Percentiles rank a stretch among this genome's conserved stretches.
phyloP scores from a whole-genome alignment of 1,284 basidiomycete species.

The Athelia psychrophila region DNA sequence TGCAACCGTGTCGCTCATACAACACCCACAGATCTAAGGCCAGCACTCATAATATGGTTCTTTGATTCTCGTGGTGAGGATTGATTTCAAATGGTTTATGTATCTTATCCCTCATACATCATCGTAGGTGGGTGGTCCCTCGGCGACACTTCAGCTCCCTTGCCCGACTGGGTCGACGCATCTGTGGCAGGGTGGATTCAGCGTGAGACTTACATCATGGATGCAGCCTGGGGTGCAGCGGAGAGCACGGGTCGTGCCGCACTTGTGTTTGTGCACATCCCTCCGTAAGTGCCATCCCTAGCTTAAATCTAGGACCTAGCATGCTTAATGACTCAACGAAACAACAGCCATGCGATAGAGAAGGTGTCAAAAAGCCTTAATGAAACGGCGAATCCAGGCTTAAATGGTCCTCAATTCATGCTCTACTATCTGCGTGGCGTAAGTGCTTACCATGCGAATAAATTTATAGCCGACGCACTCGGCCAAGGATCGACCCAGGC shows the following conservation, averaged over 20 bases:
- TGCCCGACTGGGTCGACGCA: constrained; percentile 67
- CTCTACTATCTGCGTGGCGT: constrained; percentile 5
- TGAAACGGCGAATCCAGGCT: constrained; percentile 50
- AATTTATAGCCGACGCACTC: too few relatives aligned
- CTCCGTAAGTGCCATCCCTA: constrained; percentile 38
- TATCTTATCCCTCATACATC: background rate
- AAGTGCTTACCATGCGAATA: too few relatives aligned
- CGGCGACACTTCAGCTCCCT: constrained; percentile 35
- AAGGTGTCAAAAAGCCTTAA: constrained; percentile 47
- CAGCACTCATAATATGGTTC: constrained; percentile 63
- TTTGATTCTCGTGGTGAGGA: constrained; percentile 57
- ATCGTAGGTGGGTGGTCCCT: constrained; percentile 37
- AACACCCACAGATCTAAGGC: constrained; percentile 35
- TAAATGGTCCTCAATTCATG: constrained; percentile 45
- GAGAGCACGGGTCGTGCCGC: constrained; percentile 46
- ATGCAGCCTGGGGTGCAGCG: constrained; percentile 49
- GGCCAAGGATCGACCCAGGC: too few relatives aligned
- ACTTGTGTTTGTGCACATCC: constrained; percentile 70
- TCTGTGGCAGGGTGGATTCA: constrained; percentile 60
- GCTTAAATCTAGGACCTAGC: background rate
- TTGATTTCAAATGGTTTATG: too few relatives aligned
- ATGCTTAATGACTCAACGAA: constrained; percentile 3
- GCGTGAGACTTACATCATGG: constrained; percentile 48
- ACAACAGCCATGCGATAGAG: constrained; percentile 47
- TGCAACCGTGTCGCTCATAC: background rate